Conservation (phyloP, 257 asterid species). For the Paraleonurus japonicus region DNA sequence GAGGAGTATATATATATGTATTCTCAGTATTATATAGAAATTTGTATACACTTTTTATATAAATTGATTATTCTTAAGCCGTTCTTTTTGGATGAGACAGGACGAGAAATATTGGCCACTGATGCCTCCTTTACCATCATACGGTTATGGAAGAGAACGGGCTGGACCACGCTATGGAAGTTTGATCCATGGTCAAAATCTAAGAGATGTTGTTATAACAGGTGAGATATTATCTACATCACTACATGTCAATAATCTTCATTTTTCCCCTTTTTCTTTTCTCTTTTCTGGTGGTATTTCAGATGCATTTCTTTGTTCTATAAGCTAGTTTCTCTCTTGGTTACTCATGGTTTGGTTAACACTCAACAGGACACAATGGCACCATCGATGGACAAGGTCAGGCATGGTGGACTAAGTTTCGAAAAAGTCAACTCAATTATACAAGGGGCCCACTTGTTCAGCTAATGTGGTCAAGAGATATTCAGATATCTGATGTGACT, state of each 20-base stretch:
- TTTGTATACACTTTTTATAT: too few relatives aligned
- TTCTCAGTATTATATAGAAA: too few relatives aligned
- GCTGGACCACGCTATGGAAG: conserved; percentile 94
- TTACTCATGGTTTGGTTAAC: conserved; percentile 31
- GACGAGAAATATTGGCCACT: conserved; percentile 79
- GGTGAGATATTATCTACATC: conserved; percentile 39
- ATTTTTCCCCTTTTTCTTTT: background rate
- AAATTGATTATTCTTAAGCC: too few relatives aligned
- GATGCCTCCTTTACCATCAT: conserved; percentile 97
- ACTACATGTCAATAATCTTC: too few relatives aligned
- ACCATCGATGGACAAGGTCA: conserved; percentile 90
- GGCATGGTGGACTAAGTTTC: conserved; percentile 84
- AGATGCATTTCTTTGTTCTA: background rate
- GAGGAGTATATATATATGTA: too few relatives aligned
- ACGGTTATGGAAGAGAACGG: conserved; percentile 84
- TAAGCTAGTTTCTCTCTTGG: background rate
- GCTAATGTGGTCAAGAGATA: conserved; percentile 92
- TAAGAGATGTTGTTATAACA: conserved; percentile 82
- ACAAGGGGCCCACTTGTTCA: conserved; percentile 95
- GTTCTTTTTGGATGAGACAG: conserved; percentile 43
- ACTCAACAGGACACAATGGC: conserved; percentile 76
- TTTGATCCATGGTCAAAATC: conserved; percentile 87
- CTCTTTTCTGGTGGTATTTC: background rate
- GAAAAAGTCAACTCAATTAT: conserved; percentile 56
- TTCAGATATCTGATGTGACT: conserved; percentile 70